phyloP scores from a whole-genome alignment of 129 eudicot species.

The Flaveria linearis region DNA sequence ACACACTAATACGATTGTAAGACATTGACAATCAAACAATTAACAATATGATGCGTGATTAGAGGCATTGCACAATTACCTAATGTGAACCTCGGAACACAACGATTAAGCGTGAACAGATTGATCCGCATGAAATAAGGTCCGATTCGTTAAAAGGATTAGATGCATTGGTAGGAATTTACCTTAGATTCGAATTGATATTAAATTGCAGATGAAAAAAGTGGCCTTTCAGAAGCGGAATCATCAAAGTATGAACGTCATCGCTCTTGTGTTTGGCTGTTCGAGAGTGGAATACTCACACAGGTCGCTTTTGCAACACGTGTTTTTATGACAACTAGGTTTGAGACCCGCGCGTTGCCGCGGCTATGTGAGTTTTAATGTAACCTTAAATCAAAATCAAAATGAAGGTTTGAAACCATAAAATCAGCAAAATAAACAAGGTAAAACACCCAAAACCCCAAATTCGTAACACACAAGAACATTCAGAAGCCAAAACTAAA shows the following conservation, averaged over 20 bases:
- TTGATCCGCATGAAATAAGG: slow-evolving; percentile 20
- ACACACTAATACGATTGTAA: not conserved
- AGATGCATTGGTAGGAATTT: slow-evolving; percentile 33
- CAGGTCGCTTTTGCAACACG: slow-evolving; percentile 28
- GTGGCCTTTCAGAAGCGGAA: slow-evolving; percentile 43
- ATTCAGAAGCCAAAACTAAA: too few species aligned
- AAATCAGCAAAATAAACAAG: too few species aligned
- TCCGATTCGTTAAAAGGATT: slow-evolving; percentile 14
- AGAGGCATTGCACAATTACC: slow-evolving; percentile 4
- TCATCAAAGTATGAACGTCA: slow-evolving; percentile 22
- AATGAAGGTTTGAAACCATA: too few species aligned
- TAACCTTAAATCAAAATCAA: too few species aligned
- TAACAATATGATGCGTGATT: not conserved
- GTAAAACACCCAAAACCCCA: too few species aligned
- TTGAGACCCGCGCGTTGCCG: too few species aligned
- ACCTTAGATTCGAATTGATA: slow-evolving; percentile 6
- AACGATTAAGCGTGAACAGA: slow-evolving; percentile 11
- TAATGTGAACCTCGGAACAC: slow-evolving; percentile 13
- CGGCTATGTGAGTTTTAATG: too few species aligned
- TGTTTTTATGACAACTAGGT: not conserved
- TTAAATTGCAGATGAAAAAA: slow-evolving; percentile 34
- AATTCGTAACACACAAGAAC: too few species aligned
- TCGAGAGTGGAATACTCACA: slow-evolving; percentile 29
- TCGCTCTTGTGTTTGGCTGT: slow-evolving; percentile 33
- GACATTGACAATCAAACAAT: not conserved